Conservation (phyloP, 1,139 yeast genomes). For the Blastobotrys serpentis region DNA sequence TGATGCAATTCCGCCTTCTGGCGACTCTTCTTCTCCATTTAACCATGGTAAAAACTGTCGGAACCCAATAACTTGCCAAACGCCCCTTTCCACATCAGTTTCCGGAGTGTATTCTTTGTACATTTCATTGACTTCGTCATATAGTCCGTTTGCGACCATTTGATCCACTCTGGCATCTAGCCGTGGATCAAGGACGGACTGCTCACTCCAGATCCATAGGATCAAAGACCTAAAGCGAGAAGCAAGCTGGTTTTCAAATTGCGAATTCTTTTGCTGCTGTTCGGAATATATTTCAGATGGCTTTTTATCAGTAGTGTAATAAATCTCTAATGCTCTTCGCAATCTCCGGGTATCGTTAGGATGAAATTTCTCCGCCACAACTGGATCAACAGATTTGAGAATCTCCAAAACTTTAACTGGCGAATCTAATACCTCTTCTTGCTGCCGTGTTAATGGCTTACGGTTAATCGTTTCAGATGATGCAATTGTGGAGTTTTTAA, state of each 20-base stretch:
- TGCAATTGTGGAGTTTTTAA: conserved; percentile 58
- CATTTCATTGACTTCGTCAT: conserved; percentile 61
- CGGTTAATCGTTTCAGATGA: conserved; percentile 21
- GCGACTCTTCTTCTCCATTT: conserved; percentile 29
- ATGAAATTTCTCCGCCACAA: conserved; percentile 77
- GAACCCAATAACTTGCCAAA: conserved; percentile 96
- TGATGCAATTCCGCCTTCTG: conserved; percentile 54
- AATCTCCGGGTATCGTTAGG: conserved; percentile 85
- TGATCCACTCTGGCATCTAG: conserved; percentile 77
- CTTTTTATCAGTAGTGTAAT: conserved; percentile 58
- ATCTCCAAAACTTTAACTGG: conserved; percentile 50
- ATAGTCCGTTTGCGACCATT: conserved; percentile 66
- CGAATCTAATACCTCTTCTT: conserved; percentile 46
- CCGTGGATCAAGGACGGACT: conserved; percentile 55
- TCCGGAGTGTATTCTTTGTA: conserved; percentile 39
- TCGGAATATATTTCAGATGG: conserved; percentile 70
- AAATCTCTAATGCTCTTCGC: conserved; percentile 78
- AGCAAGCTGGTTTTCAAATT: conserved; percentile 29
- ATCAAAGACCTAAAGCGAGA: conserved; percentile 66
- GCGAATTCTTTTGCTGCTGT: conserved; percentile 45
- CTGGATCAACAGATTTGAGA: conserved; percentile 61
- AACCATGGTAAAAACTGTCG: conserved; percentile 90
- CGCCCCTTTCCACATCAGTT: conserved; percentile 62
- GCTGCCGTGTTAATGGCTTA: conserved; percentile 34
- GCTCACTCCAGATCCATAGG: conserved; percentile 83